Evolutionary conservation across 306 rosid genomes (phyloP).

Genomic region (Quercus parvula): DNA sequence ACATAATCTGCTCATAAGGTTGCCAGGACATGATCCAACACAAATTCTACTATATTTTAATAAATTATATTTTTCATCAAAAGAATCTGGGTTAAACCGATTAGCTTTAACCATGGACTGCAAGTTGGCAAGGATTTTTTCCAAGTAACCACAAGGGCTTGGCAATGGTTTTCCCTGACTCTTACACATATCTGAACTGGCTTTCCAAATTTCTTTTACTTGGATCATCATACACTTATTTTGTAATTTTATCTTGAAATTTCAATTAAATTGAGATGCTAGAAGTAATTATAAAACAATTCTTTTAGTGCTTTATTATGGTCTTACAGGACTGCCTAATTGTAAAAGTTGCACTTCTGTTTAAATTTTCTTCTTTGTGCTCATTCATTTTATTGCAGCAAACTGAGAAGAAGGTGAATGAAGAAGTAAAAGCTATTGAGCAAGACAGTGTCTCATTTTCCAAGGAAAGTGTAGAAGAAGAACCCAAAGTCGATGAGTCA

Average conservation of each 20-base stretch:
- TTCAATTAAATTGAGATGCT: neutral
- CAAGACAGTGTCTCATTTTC: conserved; percentile 22
- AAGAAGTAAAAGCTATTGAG: conserved; percentile 33
- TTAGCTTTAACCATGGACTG: neutral
- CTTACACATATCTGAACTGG: neutral
- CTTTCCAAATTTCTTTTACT: neutral
- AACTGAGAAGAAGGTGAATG: conserved; percentile 44
- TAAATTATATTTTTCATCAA: neutral
- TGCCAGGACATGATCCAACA: neutral
- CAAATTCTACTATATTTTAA: neutral
- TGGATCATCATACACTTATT: neutral
- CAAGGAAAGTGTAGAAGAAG: conserved; percentile 36
- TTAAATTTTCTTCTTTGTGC: neutral
- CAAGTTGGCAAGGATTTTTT: neutral
- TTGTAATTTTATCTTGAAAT: neutral
- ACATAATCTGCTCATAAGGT: too few relatives aligned
- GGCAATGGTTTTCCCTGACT: neutral
- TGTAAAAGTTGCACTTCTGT: neutral
- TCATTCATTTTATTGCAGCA: conserved; percentile 28
- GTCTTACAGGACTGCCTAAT: neutral
- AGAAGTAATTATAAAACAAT: neutral
- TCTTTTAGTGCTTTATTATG: neutral
- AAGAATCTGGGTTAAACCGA: neutral
- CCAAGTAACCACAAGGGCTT: neutral
- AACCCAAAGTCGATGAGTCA: conserved; percentile 29